Evolutionary conservation across 192 early-diverging fungal genomes (phyloP).

Genomic region (Entomortierella lignicola): DNA sequence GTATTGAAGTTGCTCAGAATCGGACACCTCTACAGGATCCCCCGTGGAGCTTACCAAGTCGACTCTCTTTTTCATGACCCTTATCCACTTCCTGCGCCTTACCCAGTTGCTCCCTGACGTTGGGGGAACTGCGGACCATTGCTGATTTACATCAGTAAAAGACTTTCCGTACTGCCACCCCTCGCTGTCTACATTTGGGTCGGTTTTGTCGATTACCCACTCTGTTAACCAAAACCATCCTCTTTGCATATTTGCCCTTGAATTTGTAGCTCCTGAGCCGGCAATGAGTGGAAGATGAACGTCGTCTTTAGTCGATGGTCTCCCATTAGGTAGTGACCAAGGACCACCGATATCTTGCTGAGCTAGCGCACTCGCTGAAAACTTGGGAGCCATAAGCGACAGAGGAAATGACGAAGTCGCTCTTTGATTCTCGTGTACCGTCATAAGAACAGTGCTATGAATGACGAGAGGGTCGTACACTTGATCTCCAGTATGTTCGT

Average conservation of each 20-base stretch:
- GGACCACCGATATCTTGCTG: constrained; percentile 69
- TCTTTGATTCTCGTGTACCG: constrained; percentile 79
- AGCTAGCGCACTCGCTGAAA: constrained; percentile 57
- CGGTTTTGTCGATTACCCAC: constrained; percentile 75
- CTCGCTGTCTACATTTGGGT: constrained; percentile 69
- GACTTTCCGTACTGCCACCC: constrained; percentile 82
- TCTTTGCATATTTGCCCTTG: constrained; percentile 27
- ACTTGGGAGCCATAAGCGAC: constrained; percentile 62
- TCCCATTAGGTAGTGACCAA: constrained; percentile 70
- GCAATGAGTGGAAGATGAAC: constrained; percentile 61
- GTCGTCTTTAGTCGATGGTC: constrained; percentile 59
- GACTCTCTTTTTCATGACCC: constrained; percentile 78
- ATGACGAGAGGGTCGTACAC: constrained; percentile 56
- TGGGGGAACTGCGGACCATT: constrained; percentile 64
- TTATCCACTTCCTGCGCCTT: constrained; percentile 78
- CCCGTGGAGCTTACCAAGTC: constrained; percentile 34
- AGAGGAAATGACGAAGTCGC: constrained; percentile 59
- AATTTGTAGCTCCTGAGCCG: constrained; percentile 10
- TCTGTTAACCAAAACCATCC: constrained; percentile 88
- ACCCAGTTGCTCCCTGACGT: constrained; percentile 68
- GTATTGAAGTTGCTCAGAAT: background rate
- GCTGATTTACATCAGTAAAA: constrained; percentile 63
- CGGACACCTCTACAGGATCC: constrained; percentile 5
- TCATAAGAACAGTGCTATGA: constrained; percentile 69
- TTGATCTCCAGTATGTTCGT: constrained; percentile 39